A percentile compares a stretch with the other conserved stretches of the same genome.
Conservation (phyloP, 257 asterid genomes). For the Penstemon davidsonii region DNA sequence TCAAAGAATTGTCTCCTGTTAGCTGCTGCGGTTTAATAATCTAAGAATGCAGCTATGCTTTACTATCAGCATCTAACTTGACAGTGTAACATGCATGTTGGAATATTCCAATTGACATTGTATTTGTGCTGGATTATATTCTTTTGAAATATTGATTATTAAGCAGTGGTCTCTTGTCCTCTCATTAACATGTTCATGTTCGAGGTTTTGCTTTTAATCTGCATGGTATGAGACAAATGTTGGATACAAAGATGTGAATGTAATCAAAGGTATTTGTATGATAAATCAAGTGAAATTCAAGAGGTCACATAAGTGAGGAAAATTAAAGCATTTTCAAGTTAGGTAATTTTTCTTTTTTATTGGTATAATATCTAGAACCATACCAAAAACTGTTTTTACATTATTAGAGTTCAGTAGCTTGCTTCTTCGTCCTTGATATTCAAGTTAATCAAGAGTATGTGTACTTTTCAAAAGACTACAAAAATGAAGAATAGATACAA, state of each 20-base stretch:
- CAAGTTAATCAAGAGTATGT: neutral
- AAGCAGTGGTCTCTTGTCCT: no score
- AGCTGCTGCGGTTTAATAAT: neutral
- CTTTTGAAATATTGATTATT: no score
- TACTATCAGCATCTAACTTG: neutral
- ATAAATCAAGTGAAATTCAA: neutral
- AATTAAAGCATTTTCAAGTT: neutral
- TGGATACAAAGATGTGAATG: no score
- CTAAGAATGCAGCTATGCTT: neutral
- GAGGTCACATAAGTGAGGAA: no score
- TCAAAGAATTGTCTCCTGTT: conserved; percentile 4
- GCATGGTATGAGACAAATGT: no score
- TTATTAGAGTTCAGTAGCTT: no score
- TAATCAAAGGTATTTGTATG: neutral
- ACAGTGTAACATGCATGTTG: neutral
- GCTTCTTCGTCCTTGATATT: neutral
- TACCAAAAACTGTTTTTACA: no score
- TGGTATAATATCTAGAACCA: no score
- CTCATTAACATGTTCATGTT: no score
- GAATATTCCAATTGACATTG: neutral
- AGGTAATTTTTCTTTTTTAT: no score
- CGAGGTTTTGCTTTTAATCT: neutral
- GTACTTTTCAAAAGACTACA: neutral
- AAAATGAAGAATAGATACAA: neutral
- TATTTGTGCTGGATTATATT: no score